Percentiles rank a stretch among this genome's conserved stretches.
These are phyloP conservation scores for Candida anutae DNA, from an alignment of 1,139 yeast genomes.

Conservation along the genomic window DNA sequence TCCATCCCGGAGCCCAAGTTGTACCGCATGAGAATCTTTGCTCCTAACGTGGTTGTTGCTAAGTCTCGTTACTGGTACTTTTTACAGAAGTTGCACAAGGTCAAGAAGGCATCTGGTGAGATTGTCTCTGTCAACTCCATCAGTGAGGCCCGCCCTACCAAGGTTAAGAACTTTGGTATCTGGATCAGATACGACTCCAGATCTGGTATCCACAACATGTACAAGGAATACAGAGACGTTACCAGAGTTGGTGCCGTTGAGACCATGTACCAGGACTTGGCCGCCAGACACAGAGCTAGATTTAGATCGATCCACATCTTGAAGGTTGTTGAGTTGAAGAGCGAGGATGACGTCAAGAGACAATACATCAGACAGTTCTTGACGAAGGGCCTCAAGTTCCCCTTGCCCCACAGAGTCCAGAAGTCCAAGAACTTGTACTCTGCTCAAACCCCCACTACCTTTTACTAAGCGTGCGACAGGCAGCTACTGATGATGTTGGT, in stretches of 20 bases:
- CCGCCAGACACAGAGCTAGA: constrained; percentile 99
- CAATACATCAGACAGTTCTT: constrained; percentile 98
- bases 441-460: constrained; percentile 93
- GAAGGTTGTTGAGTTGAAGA: constrained; percentile 98
- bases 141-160: constrained; percentile 94
- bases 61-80: constrained; percentile 99
- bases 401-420: constrained; percentile 99
- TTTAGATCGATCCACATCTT: constrained; percentile 98
- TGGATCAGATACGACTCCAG: constrained; percentile 99
- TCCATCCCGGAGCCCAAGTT: constrained; percentile 99
- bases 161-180: constrained; percentile 99
- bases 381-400: constrained; percentile 96
- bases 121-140: constrained; percentile 88
- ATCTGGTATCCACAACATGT: constrained; percentile 99
- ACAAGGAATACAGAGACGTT: constrained; percentile 99
- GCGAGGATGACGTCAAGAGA: constrained; percentile 97
- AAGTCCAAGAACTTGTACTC: constrained; percentile 84
- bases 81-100: constrained; percentile 98
- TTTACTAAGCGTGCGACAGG: constrained; percentile 56
- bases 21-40: constrained; percentile 99
- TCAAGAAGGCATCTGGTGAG: constrained; percentile 99
- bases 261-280: constrained; percentile 98
- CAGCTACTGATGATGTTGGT: no score
- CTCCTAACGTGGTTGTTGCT: constrained; percentile 98
- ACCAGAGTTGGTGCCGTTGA: constrained; percentile 99